A percentile compares a stretch with the other conserved stretches of the same genome.
These are phyloP conservation scores for Mortierella sp. DNA, from an alignment of 371 early-diverging fungal genomes.

Conservation along the genomic window DNA sequence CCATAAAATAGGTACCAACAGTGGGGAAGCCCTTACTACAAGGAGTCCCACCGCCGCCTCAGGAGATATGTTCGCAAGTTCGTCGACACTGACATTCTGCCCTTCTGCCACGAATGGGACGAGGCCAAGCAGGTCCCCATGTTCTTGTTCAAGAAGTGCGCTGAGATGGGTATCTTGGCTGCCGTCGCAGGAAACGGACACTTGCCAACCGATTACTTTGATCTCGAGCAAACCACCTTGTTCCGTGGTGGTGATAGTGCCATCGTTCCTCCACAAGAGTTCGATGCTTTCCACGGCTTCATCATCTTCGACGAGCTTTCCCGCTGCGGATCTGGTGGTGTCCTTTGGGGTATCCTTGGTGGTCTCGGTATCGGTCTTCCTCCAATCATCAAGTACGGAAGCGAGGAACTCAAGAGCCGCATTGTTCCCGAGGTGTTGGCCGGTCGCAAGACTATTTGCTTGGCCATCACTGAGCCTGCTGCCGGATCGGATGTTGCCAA, in stretches of 20 bases:
- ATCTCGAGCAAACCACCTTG: conserved; percentile 30
- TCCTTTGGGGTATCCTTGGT: conserved; percentile 85
- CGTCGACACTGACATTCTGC: conserved; percentile 85
- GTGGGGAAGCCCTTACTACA: conserved; percentile 81
- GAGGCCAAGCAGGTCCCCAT: conserved; percentile 82
- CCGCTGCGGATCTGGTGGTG: conserved; percentile 88
- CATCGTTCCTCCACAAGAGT: conserved; percentile 65
- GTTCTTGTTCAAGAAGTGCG: conserved; percentile 75
- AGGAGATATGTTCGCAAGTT: conserved; percentile 77
- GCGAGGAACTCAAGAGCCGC: conserved; percentile 72
- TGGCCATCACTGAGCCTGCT: conserved; percentile 77
- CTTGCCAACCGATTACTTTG: conserved; percentile 47
- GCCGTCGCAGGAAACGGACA: conserved; percentile 64
- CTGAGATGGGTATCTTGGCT: conserved; percentile 77
- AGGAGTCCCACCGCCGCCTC: conserved; percentile 78
- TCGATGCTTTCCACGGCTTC: conserved; percentile 84
- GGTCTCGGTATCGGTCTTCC: conserved; percentile 81
- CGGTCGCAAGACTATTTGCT: conserved; percentile 83
- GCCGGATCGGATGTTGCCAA: conserved; percentile 87
- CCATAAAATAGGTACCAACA: conserved; percentile 75
- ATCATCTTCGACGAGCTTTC: conserved; percentile 83
- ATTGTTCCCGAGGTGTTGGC: conserved; percentile 76
- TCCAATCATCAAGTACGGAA: conserved; percentile 81
- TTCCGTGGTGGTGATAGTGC: conserved; percentile 57
- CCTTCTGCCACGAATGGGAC: conserved; percentile 87